A percentile compares a stretch with the other conserved stretches of the same genome.
Evolutionary conservation across 768 basidiomycete genomes (phyloP).

Genomic region (Amanita exitialis): DNA sequence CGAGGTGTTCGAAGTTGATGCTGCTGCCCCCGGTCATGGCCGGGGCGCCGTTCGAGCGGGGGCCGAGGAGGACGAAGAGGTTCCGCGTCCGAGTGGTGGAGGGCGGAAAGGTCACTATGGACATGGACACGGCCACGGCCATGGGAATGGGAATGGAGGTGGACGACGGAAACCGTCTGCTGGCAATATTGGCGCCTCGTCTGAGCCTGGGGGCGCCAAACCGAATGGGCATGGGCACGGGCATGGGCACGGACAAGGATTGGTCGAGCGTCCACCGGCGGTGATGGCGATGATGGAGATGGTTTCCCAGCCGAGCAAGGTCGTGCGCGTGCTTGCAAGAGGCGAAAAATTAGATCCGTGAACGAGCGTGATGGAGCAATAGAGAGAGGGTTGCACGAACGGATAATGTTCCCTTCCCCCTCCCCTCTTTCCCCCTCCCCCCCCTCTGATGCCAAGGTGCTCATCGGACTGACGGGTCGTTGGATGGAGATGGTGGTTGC

Average conservation of each 20-base stretch:
- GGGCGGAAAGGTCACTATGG: constrained; percentile 8
- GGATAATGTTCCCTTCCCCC: not conserved
- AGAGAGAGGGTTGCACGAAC: not conserved
- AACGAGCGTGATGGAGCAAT: not conserved
- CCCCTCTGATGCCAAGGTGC: too few species aligned
- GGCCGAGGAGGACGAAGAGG: constrained; percentile 12
- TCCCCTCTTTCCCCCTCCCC: too few species aligned
- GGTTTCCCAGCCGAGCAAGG: constrained; percentile 61
- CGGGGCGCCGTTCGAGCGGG: constrained; percentile 20
- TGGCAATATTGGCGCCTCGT: not conserved
- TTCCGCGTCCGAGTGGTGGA: not conserved
- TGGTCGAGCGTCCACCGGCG: constrained; percentile 71
- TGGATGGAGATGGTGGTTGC: too few species aligned
- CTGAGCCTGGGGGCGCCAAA: too few species aligned
- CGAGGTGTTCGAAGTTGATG: constrained; percentile 42
- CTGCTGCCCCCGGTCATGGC: constrained; percentile 27
- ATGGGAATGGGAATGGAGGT: constrained; percentile 7
- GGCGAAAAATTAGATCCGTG: constrained; percentile 73
- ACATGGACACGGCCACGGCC: constrained; percentile 10
- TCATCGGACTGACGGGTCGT: too few species aligned
- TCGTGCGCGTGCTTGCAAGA: constrained; percentile 71
- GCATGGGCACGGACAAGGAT: constrained; percentile 14
- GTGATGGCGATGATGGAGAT: constrained; percentile 79
- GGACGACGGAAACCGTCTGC: constrained; percentile 11
- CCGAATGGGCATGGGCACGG: not conserved